Base-by-base conservation (phyloP, 345 rosid genomes). In the Rhizophora apiculata region DNA sequence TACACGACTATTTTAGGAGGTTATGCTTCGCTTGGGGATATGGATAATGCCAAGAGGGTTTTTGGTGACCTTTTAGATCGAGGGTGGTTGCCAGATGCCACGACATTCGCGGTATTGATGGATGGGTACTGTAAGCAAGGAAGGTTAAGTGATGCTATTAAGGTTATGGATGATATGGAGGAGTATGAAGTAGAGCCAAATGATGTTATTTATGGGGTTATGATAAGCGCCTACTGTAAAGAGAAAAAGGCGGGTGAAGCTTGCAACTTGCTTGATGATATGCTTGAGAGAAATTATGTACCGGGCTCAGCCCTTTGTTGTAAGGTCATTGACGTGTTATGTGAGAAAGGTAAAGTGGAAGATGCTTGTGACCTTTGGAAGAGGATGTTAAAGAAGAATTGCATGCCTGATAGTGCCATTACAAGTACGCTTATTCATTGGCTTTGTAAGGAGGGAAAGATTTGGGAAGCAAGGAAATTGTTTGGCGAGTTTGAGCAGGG, bases 151-250 rank as follows among this genome's bases (percentile, higher is more conserved):
- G 94, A 93, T 68, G 98, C 97, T 4, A 80, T 88, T 64, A 82
- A 72, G 81, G 85, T 86, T 13, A 93, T 93, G 94, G 96, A 93
- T 82, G 91, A 88, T 5, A 93, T 91, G 98, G 96, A 88, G 67
- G 83, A 82, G 60, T 85, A 87, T 34, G 88, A 82, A 27, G 82
- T 93, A 36, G 84, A 79, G 57, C 87, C 97, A 1, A 93, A 89
- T 82, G 98, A 93, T 19, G 87, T 91, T 70, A 90, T 92, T 20
- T 90, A 89, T 37, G 94, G 94, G n/a, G 92, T 89, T 57, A 88
- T 91, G 94, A 83, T 93, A 6, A 80, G 86, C 61, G 96, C 89
- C 4, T 76, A 82, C 36, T 89, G 98, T 27, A 87, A 77, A 63
- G 91, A 81, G 67, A 89, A 80, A 76, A 89, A 70, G 68, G 76